These are phyloP conservation scores for Basipetospora chlamydospora DNA, from an alignment of 2,329 filamentous ascomycete genomes.

Conservation along the genomic window DNA sequence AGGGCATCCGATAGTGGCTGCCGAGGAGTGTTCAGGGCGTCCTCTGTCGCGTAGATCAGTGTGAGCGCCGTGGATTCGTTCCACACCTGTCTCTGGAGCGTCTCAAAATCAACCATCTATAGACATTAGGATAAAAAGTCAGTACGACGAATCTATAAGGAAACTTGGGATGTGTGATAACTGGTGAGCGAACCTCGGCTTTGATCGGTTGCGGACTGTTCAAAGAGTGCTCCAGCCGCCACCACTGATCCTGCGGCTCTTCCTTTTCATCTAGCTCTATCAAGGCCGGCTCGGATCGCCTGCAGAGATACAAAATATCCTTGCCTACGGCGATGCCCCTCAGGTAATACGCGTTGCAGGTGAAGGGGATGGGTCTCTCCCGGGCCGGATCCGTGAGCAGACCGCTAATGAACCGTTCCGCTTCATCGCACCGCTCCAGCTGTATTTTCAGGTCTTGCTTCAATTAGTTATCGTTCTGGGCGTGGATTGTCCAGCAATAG, in stretches of 20 bases:
- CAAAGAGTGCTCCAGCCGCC: conserved; percentile 31
- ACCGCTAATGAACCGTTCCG: conserved; percentile 22
- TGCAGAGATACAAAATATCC: conserved; percentile 36
- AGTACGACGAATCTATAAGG: too few species aligned
- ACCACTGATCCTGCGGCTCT: conserved; percentile 35
- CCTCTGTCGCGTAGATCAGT: conserved; percentile 39
- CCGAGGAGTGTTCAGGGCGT: conserved; percentile 22
- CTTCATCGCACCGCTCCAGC: conserved; percentile 9
- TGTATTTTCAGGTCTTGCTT: conserved; percentile 5
- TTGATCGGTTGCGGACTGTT: conserved; percentile 26
- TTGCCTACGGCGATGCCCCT: conserved; percentile 34
- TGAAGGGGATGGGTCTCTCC: conserved; percentile 21
- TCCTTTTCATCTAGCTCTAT: conserved; percentile 23
- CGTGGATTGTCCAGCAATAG: background rate
- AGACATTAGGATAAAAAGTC: conserved; percentile 8
- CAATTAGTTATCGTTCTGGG: background rate
- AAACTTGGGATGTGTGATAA: too few species aligned
- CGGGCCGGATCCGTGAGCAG: conserved; percentile 26
- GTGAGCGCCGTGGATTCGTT: conserved; percentile 31
- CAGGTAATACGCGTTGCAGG: conserved; percentile 31
- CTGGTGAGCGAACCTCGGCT: conserved; percentile 27
- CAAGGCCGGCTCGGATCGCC: conserved; percentile 23
- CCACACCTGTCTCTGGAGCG: conserved; percentile 30
- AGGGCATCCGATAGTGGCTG: conserved; percentile 22
- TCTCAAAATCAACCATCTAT: conserved; percentile 32